Percentiles rank a stretch among this genome's conserved stretches.
These are phyloP conservation scores for Argentina anserina DNA, from an alignment of 306 rosid genomes.

Conservation along the genomic window DNA sequence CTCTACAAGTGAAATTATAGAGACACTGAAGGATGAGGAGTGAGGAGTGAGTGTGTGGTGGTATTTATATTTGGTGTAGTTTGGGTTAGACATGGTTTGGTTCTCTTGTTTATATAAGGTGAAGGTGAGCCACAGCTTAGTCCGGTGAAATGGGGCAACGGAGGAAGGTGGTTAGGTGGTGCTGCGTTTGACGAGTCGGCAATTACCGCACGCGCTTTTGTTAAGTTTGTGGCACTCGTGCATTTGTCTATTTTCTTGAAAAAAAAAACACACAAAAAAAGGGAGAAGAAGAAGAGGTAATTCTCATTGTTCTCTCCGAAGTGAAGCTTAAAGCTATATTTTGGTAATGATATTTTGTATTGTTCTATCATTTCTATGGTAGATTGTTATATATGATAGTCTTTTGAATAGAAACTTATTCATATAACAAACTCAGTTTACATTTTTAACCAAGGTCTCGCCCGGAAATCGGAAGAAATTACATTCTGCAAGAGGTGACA, in stretches of 20 bases:
- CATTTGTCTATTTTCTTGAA: too few relatives aligned
- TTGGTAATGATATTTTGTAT: too few relatives aligned
- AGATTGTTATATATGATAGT: too few relatives aligned
- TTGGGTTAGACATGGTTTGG: conserved; percentile 29
- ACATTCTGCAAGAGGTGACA: too few relatives aligned
- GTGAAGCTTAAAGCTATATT: neutral
- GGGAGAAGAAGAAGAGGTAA: too few relatives aligned
- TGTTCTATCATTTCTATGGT: too few relatives aligned
- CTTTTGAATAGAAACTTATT: too few relatives aligned
- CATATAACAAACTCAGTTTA: too few relatives aligned
- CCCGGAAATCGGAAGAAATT: too few relatives aligned
- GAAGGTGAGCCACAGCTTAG: conserved; percentile 46
- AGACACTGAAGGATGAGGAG: neutral
- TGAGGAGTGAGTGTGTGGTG: neutral
- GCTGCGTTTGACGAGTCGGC: conserved; percentile 44
- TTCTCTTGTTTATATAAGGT: conserved; percentile 32
- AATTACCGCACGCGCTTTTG: conserved; percentile 6
- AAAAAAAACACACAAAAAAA: too few relatives aligned
- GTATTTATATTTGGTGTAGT: conserved; percentile 11
- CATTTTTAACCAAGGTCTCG: too few relatives aligned
- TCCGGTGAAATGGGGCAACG: conserved; percentile 13
- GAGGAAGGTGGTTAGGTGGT: conserved; percentile 39
- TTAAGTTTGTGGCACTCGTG: neutral
- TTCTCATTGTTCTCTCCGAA: neutral
- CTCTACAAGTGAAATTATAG: neutral